phyloP scores from a whole-genome alignment of 2,329 filamentous ascomycete species.

The Epichloe hybrida region DNA sequence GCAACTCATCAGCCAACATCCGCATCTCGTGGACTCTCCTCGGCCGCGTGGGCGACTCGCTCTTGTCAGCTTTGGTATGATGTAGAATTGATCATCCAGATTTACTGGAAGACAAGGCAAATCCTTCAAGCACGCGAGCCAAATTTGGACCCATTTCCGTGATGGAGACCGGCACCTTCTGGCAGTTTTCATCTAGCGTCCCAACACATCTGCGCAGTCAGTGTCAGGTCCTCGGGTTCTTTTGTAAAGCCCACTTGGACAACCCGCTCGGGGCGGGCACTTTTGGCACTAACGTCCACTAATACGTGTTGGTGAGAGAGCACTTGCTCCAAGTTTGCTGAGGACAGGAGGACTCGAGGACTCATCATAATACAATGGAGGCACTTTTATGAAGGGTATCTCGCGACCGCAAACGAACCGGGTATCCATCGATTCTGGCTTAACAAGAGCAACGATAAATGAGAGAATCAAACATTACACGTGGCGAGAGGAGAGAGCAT shows the following conservation, averaged over 20 bases:
- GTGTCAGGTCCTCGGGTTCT: constrained; percentile 12
- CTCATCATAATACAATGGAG: not conserved
- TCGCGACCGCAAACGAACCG: not conserved
- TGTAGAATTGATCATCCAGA: not conserved
- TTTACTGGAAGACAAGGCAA: not conserved
- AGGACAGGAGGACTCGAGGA: too few species aligned
- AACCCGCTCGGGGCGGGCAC: constrained; percentile 6
- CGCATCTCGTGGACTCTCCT: not conserved
- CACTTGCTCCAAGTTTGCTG: not conserved
- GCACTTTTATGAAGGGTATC: not conserved
- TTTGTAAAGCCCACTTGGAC: constrained; percentile 12
- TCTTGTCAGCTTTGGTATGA: not conserved
- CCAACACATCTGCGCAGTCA: constrained; percentile 1
- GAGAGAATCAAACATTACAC: not conserved
- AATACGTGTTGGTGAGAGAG: not conserved
- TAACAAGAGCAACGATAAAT: not conserved
- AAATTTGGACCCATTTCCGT: not conserved
- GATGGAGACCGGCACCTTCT: constrained; percentile 4
- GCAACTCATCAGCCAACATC: not conserved
- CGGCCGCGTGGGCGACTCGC: not conserved
- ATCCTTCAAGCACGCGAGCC: not conserved
- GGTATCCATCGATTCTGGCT: not conserved
- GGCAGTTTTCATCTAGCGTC: constrained; percentile 12
- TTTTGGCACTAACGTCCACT: not conserved
- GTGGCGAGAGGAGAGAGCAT: too few species aligned